Percentiles rank a stretch among this genome's conserved stretches.
These are phyloP conservation scores for Misopates orontium DNA, from an alignment of 257 asterid genomes.

Conservation along the genomic window DNA sequence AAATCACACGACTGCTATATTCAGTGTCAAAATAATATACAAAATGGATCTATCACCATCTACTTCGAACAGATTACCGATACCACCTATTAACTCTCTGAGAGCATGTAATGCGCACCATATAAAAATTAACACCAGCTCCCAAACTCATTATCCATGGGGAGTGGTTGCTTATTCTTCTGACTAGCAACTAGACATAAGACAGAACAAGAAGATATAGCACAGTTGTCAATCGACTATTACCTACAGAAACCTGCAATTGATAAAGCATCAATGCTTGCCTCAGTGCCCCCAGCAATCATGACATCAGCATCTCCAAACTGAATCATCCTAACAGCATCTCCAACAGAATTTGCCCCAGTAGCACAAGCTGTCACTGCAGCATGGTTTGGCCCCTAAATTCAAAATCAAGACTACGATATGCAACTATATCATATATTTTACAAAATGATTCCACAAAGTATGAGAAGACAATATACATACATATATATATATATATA, in stretches of 20 bases:
- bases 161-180: background rate
- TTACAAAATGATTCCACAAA: constrained; percentile 7
- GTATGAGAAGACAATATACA: background rate
- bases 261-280: constrained; percentile 96
- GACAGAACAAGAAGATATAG: constrained; percentile 12
- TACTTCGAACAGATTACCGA: background rate
- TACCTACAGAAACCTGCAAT: constrained; percentile 98
- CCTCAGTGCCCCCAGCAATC: constrained; percentile 99
- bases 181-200: constrained; percentile 10
- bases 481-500: no score
- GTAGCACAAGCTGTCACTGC: constrained; percentile 99
- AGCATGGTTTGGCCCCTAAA: constrained; percentile 99
- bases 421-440: constrained; percentile 34
- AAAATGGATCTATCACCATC: constrained; percentile 15
- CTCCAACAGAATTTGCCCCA: constrained; percentile 96
- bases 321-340: constrained; percentile 93
- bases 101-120: background rate
- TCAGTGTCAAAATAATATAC: background rate
- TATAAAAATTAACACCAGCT: constrained; percentile 7
- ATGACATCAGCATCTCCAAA: constrained; percentile 95
- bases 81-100: background rate
- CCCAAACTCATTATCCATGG: background rate
- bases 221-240: constrained; percentile 19
- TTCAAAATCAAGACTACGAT: constrained; percentile 58
- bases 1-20: background rate